Conservation (phyloP, 345 rosid species). For the Eucalyptus pumila region DNA sequence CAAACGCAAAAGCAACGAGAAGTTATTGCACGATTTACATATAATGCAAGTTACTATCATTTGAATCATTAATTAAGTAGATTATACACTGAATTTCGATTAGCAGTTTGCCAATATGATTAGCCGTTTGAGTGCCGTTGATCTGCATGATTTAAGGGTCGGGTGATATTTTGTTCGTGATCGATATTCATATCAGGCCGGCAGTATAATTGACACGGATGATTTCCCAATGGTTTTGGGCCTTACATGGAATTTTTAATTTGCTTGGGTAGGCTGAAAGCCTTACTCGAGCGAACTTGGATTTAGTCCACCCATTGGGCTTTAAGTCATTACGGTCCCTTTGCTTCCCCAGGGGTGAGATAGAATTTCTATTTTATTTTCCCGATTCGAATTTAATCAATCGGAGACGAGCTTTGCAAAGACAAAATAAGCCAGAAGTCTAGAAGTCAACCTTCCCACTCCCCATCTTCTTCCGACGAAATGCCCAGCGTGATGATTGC, state of each 20-base stretch:
- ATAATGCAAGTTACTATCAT: neutral
- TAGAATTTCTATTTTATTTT: neutral
- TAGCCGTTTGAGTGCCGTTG: neutral
- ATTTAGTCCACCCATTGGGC: neutral
- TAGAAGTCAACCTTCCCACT: neutral
- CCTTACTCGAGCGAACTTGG: neutral
- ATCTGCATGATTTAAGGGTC: neutral
- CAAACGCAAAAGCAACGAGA: neutral
- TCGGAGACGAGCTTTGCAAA: neutral
- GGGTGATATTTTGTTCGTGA: neutral
- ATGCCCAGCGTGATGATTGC: neutral
- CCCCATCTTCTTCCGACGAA: neutral
- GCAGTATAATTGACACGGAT: rapidly evolving
- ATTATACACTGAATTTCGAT: neutral
- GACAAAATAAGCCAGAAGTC: too few species aligned
- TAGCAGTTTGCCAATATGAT: neutral
- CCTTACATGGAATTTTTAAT: neutral
- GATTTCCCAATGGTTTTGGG: neutral
- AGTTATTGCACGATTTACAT: neutral
- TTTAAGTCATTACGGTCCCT: neutral
- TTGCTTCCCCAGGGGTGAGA: neutral
- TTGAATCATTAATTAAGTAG: neutral
- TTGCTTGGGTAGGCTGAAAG: neutral
- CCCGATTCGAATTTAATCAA: neutral
- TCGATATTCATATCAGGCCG: neutral